Conservation (phyloP, 208 protist genomes). For the Spironucleus salmonicida region DNA sequence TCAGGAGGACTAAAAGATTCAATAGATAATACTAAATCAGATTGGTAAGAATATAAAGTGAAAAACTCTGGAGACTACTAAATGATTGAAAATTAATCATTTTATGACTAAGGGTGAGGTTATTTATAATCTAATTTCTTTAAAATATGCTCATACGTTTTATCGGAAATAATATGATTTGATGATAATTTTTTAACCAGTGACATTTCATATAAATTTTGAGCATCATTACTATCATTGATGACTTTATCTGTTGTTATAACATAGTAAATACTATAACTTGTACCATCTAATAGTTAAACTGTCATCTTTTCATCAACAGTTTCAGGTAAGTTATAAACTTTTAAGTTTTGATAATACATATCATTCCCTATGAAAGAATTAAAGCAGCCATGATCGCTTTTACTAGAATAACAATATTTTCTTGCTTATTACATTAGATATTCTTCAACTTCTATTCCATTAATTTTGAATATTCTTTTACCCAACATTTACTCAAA, state of each 20-base stretch:
- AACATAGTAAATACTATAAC: neutral
- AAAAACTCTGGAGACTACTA: neutral
- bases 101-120: neutral
- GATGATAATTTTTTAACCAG: neutral
- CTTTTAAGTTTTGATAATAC: neutral
- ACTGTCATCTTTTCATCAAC: neutral
- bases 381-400: neutral
- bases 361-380: neutral
- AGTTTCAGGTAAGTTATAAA: neutral
- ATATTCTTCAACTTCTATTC: neutral
- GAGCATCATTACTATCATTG: neutral
- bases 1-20: neutral
- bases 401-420: slow-evolving; percentile 19
- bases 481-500: neutral
- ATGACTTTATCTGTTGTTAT: neutral
- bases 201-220: neutral
- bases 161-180: neutral
- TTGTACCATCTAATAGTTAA: neutral
- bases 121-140: neutral
- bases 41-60: neutral
- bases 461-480: slow-evolving; percentile 20
- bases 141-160: neutral
- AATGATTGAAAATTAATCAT: neutral
- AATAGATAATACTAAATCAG: neutral
- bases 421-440: neutral